Base-by-base conservation (phyloP, 2,329 filamentous ascomycete species). In the Stachybotrys echinatus region DNA sequence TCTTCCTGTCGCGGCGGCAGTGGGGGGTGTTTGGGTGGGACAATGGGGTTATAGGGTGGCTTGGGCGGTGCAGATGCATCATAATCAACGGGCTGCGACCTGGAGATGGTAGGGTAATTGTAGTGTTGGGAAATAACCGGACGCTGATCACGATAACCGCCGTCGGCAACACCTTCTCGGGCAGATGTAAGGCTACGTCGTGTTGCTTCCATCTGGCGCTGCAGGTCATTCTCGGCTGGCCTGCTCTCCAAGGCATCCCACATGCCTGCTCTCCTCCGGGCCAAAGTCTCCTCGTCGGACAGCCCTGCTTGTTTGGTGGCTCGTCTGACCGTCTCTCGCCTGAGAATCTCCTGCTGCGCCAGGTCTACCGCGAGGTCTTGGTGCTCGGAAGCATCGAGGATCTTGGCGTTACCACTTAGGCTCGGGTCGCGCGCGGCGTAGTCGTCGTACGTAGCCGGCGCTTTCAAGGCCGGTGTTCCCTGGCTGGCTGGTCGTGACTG, bases 311-410 rank as follows among this genome's bases (percentile, higher is more conserved):
- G 76, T 27, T 79, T 75, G 22, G 77, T 80, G 12, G 76, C 77
- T 55, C 73, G 78, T 52, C 82, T 75, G 40, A 74, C 76, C 14
- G 79, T 81, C 58, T 88, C 84, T 55, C 89, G 76, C 40, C 87
- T 77, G 50, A 72, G 74, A 50, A 91, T 79, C 66, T 95, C 89
- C 49, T 80, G 80, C 54, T 85, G 83, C 1, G 89, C 89, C 23
- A 95, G 67, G 55, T 86, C 81, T 6, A 95, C 84, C 1, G 90
- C 91, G 43, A 95, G 70, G 12, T 92, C 85, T 54, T 84, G 80
- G 54, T 95, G 76, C 50, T 90, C 82, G 1, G 77, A 78, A 1
- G 87, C 87, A 59, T 88, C 83, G 14, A 95, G 69, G 1, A 88
- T 76, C 55, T 77, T 79, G 1, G 76, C 73, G 47, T 66, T 76